phyloP scores from a whole-genome alignment of 208 protist species.

The Wallacemonas collosoma region DNA sequence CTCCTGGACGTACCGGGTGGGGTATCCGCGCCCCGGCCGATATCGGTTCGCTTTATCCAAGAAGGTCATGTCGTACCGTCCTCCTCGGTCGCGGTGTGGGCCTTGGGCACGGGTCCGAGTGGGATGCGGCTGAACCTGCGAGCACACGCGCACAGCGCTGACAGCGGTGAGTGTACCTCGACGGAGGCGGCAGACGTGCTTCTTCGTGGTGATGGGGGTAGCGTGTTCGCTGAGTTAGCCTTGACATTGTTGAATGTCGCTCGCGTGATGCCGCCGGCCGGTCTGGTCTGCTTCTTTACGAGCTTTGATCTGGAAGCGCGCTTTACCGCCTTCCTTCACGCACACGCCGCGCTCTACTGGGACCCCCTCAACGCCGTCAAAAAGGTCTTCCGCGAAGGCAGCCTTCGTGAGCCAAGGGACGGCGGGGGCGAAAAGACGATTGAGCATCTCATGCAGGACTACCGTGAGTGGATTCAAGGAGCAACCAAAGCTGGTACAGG shows the following conservation, averaged over 20 bases:
- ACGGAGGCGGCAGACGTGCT: neutral
- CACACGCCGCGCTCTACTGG: conserved; percentile 41
- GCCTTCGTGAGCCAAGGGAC: neutral
- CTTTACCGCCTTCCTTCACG: conserved; percentile 45
- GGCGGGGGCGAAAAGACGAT: conserved; percentile 15
- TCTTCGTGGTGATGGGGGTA: neutral
- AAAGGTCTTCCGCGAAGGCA: conserved; percentile 86
- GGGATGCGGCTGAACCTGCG: conserved; percentile 60
- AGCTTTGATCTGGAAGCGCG: conserved; percentile 87
- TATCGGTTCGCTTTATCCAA: conserved; percentile 40
- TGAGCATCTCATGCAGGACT: conserved; percentile 55
- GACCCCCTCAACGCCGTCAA: conserved; percentile 73
- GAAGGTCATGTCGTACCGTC: conserved; percentile 89
- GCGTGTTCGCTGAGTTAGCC: conserved; percentile 61
- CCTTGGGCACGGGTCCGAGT: conserved; percentile 60
- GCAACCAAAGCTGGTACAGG: neutral
- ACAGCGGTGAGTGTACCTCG: conserved; percentile 7
- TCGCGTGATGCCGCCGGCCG: conserved; percentile 87
- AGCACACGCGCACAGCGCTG: neutral
- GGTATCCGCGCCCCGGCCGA: neutral
- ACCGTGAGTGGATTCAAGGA: conserved; percentile 52
- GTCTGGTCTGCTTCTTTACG: conserved; percentile 95
- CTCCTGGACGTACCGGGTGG: conserved; percentile 34
- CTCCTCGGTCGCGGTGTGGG: conserved; percentile 71
- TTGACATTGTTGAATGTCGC: conserved; percentile 85